These are phyloP conservation scores for Echinochloa phyllopogon DNA, from an alignment of 176 grass and related monocot species.

Conservation along the genomic window DNA sequence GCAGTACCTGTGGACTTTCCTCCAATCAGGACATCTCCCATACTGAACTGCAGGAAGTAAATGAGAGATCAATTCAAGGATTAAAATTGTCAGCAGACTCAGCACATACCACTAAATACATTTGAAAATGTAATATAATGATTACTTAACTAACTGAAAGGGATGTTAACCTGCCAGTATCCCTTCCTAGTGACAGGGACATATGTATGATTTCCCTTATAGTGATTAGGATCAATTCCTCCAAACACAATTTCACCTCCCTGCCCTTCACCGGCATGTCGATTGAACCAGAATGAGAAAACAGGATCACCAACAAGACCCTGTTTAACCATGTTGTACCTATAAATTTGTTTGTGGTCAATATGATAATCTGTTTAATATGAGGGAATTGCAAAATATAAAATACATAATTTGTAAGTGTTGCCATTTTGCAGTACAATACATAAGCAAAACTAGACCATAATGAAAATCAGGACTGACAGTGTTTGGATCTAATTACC, in stretches of 20 bases:
- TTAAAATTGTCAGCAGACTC: slow-evolving; percentile 14
- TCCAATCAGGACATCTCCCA: slow-evolving; percentile 80
- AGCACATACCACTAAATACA: background rate
- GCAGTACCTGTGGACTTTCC: slow-evolving; percentile 58
- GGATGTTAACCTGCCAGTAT: slow-evolving; percentile 74
- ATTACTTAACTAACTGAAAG: slow-evolving; percentile 9
- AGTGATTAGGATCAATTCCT: slow-evolving; percentile 77
- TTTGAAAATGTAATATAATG: background rate
- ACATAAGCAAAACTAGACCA: background rate
- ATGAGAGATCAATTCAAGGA: slow-evolving; percentile 1
- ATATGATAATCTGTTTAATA: background rate
- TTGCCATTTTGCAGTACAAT: slow-evolving; percentile 3
- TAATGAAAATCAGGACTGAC: background rate
- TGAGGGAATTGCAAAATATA: slow-evolving; percentile 4
- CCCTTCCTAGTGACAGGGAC: slow-evolving; percentile 76
- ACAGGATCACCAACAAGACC: slow-evolving; percentile 57
- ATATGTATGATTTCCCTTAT: slow-evolving; percentile 74
- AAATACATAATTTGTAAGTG: background rate
- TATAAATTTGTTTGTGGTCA: slow-evolving; percentile 17
- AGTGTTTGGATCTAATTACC: background rate
- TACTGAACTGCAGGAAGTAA: slow-evolving; percentile 66
- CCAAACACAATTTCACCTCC: slow-evolving; percentile 95
- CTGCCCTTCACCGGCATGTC: slow-evolving; percentile 59
- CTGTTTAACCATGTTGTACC: slow-evolving; percentile 77
- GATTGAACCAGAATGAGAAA: slow-evolving; percentile 95